Evolutionary conservation across 129 eudicot genomes (phyloP).

Genomic region (Calendula officinalis): DNA sequence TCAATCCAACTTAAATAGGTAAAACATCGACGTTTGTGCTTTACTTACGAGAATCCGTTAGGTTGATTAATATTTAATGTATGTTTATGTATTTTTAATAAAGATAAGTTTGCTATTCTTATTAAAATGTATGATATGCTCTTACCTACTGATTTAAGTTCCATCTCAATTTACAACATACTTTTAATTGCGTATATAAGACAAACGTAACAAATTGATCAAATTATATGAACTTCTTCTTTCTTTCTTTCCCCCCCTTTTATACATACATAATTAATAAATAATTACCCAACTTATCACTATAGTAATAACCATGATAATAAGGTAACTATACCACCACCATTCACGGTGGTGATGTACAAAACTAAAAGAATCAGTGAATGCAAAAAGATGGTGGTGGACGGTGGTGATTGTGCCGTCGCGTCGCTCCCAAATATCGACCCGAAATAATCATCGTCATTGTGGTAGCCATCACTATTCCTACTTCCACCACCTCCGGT

Average conservation of each 20-base stretch:
- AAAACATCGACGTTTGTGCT: not conserved
- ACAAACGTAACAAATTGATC: not conserved
- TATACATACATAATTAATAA: not conserved
- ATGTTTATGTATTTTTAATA: not conserved
- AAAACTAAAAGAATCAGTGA: slow-evolving; percentile 17
- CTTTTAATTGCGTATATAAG: too few species aligned
- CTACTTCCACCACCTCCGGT: slow-evolving; percentile 35
- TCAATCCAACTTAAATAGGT: not conserved
- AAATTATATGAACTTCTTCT: not conserved
- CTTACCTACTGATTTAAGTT: too few species aligned
- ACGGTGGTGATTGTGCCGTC: not conserved
- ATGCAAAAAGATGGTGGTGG: slow-evolving; percentile 31
- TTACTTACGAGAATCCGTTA: not conserved
- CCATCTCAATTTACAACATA: too few species aligned
- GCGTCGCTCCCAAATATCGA: slow-evolving; percentile 24
- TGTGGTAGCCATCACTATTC: slow-evolving; percentile 14
- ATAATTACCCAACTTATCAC: not conserved
- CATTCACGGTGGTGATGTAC: slow-evolving; percentile 1
- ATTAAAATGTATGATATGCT: too few species aligned
- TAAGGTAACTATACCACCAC: slow-evolving; percentile 18
- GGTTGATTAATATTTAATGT: not conserved
- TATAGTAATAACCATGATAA: slow-evolving; percentile 11
- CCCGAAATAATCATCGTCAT: slow-evolving; percentile 19
- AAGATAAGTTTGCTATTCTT: not conserved
- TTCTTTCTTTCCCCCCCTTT: not conserved